Evolutionary conservation across 345 rosid genomes (phyloP).

Genomic region (Rhodomyrtus tomentosa): DNA sequence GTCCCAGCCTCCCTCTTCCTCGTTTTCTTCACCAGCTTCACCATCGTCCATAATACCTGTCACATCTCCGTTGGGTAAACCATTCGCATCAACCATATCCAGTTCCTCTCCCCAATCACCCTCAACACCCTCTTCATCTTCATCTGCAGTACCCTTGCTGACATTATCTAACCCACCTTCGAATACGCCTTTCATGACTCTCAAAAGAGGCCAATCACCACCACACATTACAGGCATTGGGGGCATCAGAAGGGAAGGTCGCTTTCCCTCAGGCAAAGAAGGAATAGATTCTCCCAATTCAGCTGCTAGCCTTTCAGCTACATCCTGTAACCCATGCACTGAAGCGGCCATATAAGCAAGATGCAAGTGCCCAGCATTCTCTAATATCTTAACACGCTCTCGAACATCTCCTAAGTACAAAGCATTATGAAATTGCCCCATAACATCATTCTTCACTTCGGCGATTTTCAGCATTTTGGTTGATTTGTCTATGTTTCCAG

Average conservation of each 20-base stretch:
- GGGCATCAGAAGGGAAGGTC: constrained; percentile 66
- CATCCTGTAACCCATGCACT: constrained; percentile 66
- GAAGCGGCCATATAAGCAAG: constrained; percentile 83
- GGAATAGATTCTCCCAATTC: constrained; percentile 75
- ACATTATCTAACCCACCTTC: constrained; percentile 73
- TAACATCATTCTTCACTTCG: constrained; percentile 80
- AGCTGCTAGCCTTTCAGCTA: constrained; percentile 59
- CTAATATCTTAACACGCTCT: constrained; percentile 84
- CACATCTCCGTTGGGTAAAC: constrained; percentile 51
- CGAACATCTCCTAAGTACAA: constrained; percentile 78
- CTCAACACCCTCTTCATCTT: constrained; percentile 60
- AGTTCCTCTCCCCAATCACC: constrained; percentile 90
- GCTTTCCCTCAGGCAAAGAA: constrained; percentile 57
- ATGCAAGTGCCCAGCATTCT: constrained; percentile 81
- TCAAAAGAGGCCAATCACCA: constrained; percentile 94
- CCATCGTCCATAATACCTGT: constrained; percentile 47
- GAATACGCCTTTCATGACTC: constrained; percentile 90
- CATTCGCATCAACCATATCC: constrained; percentile 59
- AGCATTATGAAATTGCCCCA: constrained; percentile 97
- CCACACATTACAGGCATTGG: constrained; percentile 68
- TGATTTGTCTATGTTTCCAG: constrained; percentile 77
- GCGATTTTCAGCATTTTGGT: constrained; percentile 91
- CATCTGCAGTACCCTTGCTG: constrained; percentile 42
- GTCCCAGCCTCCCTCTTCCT: constrained; percentile 85
- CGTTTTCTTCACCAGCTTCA: constrained; percentile 54